Percentiles rank a stretch among this genome's conserved stretches.
These are phyloP conservation scores for Globisporangium okanoganense DNA, from an alignment of 352 stramenopile species.

Conservation along the genomic window DNA sequence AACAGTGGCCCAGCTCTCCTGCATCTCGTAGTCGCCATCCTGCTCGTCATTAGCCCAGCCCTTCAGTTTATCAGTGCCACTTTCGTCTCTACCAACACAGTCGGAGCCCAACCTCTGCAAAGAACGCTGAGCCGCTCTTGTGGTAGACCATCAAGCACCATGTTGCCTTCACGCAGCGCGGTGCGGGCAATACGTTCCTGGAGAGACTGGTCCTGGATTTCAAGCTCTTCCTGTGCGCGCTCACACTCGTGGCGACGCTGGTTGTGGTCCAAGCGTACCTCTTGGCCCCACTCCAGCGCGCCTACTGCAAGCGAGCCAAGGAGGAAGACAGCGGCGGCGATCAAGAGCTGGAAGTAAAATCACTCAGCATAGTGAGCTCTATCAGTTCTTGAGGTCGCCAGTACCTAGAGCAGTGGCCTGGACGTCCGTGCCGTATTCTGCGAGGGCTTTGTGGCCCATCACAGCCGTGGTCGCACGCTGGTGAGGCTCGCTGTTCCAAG, in stretches of 20 bases:
- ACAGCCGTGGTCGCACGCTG: conserved; percentile 10
- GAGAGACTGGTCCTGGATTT: too few species aligned
- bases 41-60: neutral
- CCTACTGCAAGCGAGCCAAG: too few species aligned
- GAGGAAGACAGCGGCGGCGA: too few species aligned
- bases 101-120: neutral
- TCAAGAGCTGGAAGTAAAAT: neutral
- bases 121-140: neutral
- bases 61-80: neutral
- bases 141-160: neutral
- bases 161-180: too few species aligned
- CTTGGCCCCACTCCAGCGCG: too few species aligned
- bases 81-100: neutral
- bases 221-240: too few species aligned
- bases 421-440: conserved; percentile 16
- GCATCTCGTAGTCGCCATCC: neutral
- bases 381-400: neutral
- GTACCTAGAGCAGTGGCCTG: neutral
- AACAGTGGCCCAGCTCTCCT: neutral
- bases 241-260: too few species aligned
- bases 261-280: too few species aligned
- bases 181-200: too few species aligned
- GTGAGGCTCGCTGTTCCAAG: neutral
- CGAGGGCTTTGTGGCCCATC: conserved; percentile 9
- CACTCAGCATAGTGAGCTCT: neutral